Evolutionary conservation across 2,329 filamentous ascomycete species (phyloP).

Genomic region (Drechslerella dactyloides): DNA sequence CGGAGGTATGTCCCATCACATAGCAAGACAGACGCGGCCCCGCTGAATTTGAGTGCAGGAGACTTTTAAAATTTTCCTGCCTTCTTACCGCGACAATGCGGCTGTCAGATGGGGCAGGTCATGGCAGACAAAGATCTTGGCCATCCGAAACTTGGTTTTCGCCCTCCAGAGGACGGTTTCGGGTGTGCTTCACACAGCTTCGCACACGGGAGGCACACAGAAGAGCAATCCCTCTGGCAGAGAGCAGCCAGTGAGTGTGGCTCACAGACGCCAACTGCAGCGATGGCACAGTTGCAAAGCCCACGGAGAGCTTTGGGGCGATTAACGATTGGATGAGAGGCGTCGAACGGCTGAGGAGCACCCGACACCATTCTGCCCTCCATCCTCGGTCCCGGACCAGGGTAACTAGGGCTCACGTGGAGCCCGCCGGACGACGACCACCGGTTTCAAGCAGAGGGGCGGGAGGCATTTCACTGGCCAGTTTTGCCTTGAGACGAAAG

Average conservation of each 20-base stretch:
- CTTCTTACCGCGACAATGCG: neutral
- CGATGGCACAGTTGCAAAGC: slow-evolving; percentile 34
- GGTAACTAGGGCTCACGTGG: slow-evolving; percentile 40
- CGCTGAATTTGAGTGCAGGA: slow-evolving; percentile 13
- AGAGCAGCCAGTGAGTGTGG: no score
- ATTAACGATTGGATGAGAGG: slow-evolving; percentile 44
- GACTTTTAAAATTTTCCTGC: slow-evolving; percentile 9
- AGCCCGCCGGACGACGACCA: slow-evolving; percentile 45
- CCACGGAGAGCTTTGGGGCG: slow-evolving; percentile 48
- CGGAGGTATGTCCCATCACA: no score
- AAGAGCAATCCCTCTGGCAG: no score
- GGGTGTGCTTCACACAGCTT: neutral
- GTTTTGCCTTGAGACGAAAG: slow-evolving; percentile 51
- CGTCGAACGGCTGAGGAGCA: slow-evolving; percentile 45
- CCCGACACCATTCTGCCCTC: slow-evolving; percentile 47
- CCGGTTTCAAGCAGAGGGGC: slow-evolving; percentile 48
- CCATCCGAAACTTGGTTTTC: neutral
- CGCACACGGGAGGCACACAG: neutral
- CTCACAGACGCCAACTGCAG: slow-evolving; percentile 49
- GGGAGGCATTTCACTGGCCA: slow-evolving; percentile 41
- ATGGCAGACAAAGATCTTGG: slow-evolving; percentile 15
- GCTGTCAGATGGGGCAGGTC: slow-evolving; percentile 43
- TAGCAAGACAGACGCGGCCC: slow-evolving; percentile 34
- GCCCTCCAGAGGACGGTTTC: neutral
- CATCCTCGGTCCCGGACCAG: slow-evolving; percentile 39